These are phyloP conservation scores for Suhomyces faveliae DNA, from an alignment of 805 yeast species.

Conservation along the genomic window DNA sequence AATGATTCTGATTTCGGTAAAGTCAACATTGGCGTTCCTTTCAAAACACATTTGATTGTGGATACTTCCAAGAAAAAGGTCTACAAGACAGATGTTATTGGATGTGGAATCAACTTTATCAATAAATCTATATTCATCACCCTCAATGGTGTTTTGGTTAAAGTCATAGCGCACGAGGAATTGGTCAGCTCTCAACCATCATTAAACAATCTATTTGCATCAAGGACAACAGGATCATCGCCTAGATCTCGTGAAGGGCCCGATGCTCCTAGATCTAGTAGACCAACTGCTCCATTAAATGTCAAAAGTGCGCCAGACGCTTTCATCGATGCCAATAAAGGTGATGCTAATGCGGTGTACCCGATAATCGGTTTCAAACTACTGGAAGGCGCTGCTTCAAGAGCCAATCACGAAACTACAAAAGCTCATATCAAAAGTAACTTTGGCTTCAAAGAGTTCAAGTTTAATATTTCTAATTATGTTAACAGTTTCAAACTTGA, in stretches of 20 bases:
- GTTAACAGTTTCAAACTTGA: slow-evolving; percentile 44
- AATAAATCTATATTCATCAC: slow-evolving; percentile 69
- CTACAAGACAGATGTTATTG: slow-evolving; percentile 60
- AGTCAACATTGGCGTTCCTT: slow-evolving; percentile 36
- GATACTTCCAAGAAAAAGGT: slow-evolving; percentile 38
- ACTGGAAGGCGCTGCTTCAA: slow-evolving; percentile 17
- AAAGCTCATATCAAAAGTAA: slow-evolving; percentile 44
- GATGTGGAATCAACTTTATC: slow-evolving; percentile 77
- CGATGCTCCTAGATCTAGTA: not conserved
- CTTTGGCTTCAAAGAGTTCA: slow-evolving; percentile 56
- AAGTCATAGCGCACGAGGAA: slow-evolving; percentile 24
- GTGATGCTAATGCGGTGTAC: slow-evolving; percentile 21
- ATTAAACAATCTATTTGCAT: slow-evolving; percentile 8
- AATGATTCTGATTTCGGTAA: slow-evolving; percentile 33
- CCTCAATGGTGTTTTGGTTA: slow-evolving; percentile 65
- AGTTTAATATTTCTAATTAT: slow-evolving; percentile 59
- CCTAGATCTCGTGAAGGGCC: not conserved
- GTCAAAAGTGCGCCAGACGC: not conserved
- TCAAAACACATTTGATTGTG: slow-evolving; percentile 24
- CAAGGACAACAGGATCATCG: not conserved
- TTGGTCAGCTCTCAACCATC: slow-evolving; percentile 19
- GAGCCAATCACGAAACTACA: slow-evolving; percentile 9
- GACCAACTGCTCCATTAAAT: not conserved
- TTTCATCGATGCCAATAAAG: slow-evolving; percentile 13
- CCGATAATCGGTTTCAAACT: slow-evolving; percentile 36